Base-by-base conservation (phyloP, 805 yeast genomes). In the Naumovozyma castellii region DNA sequence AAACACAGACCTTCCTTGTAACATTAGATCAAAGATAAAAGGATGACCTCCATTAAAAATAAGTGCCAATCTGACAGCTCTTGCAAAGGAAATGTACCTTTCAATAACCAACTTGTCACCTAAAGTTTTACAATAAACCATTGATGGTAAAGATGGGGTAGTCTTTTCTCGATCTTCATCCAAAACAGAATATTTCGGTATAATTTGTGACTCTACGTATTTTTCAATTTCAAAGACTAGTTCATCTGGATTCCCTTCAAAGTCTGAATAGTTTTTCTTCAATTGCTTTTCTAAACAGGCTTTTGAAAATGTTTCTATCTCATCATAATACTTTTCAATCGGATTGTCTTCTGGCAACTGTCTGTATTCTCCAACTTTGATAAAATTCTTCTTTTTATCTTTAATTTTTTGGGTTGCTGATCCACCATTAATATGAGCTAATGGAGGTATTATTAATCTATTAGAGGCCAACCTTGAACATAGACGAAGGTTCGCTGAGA, bases 1-100 rank as follows among this genome's bases (percentile, higher is more conserved):
- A 48, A 74, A 74, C 9, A 65, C 63, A 41, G 57, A 52, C 39
- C 72, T 73, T 44, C 72, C 74, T 37, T 73, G 70, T 16, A 75
- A 51, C 32, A 79, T 51, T 1, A 79, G 64, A 49, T 80, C 86
- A 49, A 80, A 67, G 10, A 75, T 67, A 38, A 72, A 72, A 2
- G 79, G 65, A 48, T 76, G 72, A 1, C 79, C 80, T 14, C 81
- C 80, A 48, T 80, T 79, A 27, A 73, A 48, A 14, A 60, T 56
- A 33, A 73, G 54, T 27, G 78, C 62, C 41, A 66, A 50, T 47
- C 65, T 64, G 35, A 73, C 62, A 34, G 67, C 71, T 25, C 58
- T 57, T 5, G 69, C 53, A 42, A 73, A 66, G 36, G 64, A 63
- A 6, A 57, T 42, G 40, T 61, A 64, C 30, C 61, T 49, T 32